Base-by-base conservation (phyloP, 225 moss, liverwort and hornwort genomes). In the Physcomitrium patens region DNA sequence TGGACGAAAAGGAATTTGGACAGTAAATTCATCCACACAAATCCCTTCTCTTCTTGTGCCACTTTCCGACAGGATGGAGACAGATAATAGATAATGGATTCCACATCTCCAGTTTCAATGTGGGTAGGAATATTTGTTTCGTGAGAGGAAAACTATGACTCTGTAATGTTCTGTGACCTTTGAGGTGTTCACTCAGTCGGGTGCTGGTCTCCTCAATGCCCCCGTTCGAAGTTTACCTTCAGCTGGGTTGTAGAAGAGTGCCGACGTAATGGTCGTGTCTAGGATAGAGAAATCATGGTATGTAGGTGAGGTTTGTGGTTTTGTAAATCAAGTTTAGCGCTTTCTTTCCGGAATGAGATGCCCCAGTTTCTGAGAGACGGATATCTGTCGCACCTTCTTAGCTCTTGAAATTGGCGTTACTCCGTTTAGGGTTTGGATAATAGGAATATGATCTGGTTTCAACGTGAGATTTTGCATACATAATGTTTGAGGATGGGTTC, bases 211-310 rank as follows among this genome's bases (percentile, higher is more conserved):
- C 20, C 45, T 43, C 76, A 57, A 73, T 80, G 76, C 60, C 18
- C 14, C 70, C 67, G 60, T 57, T 7, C 18, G 56, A 72, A 68
- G 51, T 12, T 26, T 19, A 42, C 61, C n/a, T 63, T 44, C 57
- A 31, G 47, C 28, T 19, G 31, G 20, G n/a, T 66, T 16, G 5
- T 49, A 49, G 22, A 20, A 57, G 69, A 50, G 58, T 10, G 4
- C 7, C 31, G 7, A 65, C 27, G 50, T 67, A 49, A 50, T 71
- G 27, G 27, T 10, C 46, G 17, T 58, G 64, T 56, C 10, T 63
- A 50, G 67, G 28, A 63, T 57, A 71, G 43, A 51, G 72, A 46
- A 57, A 46, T 51, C 16, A 52, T 60, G 73, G 76, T 77, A 11
- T 12, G 63, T 2, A 13, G 20, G 6, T 65, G 28, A 37, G 31